These are phyloP conservation scores for Serendipita sp. DNA, from an alignment of 768 basidiomycete genomes.

Conservation along the genomic window DNA sequence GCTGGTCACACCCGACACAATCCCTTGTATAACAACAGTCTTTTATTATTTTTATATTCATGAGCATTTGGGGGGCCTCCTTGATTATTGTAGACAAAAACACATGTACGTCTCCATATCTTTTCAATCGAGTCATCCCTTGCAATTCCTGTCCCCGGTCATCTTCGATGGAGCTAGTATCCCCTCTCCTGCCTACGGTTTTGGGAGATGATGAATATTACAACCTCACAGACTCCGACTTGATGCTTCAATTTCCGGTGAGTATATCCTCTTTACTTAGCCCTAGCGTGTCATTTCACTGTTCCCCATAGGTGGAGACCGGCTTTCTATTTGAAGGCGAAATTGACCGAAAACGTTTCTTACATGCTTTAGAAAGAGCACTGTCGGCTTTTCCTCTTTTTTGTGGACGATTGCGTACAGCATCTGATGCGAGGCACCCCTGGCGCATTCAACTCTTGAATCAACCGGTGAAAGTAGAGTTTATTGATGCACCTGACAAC, in stretches of 20 bases:
- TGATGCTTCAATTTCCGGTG: slow-evolving; percentile 1
- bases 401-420: not conserved
- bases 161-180: not conserved
- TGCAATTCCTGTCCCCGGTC: not conserved
- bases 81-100: not conserved
- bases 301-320: not conserved
- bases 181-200: not conserved
- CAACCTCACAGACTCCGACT: not conserved
- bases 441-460: not conserved
- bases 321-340: not conserved
- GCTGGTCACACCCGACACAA: too few relatives aligned
- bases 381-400: not conserved
- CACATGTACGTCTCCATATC: not conserved
- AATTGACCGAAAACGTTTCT: not conserved
- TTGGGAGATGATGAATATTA: not conserved
- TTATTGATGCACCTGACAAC: not conserved
- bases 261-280: too few relatives aligned
- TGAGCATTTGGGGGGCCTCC: too few relatives aligned
- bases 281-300: not conserved
- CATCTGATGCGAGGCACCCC: not conserved
- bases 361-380: not conserved
- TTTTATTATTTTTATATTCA: too few relatives aligned
- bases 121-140: not conserved
- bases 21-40: too few relatives aligned
- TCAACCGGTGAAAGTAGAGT: not conserved